These are phyloP conservation scores for Neocatenulostroma microsporum DNA, from an alignment of 2,329 filamentous ascomycete species.

Conservation along the genomic window DNA sequence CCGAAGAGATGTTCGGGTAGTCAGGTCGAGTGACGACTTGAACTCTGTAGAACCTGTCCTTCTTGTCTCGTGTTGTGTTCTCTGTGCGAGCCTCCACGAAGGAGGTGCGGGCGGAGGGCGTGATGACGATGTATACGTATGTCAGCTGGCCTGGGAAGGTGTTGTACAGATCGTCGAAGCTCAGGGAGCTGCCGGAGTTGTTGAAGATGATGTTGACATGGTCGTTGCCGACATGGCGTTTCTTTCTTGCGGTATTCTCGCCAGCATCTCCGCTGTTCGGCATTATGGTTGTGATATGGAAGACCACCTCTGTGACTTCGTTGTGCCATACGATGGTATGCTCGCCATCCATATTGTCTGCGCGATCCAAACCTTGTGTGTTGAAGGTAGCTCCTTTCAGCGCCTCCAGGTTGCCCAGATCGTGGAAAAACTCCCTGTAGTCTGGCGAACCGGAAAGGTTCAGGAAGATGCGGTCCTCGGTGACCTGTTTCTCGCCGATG, in stretches of 20 bases:
- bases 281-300: slow-evolving; percentile 96
- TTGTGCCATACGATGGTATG: slow-evolving; percentile 93
- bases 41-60: slow-evolving; percentile 69
- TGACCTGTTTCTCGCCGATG: slow-evolving; percentile 75
- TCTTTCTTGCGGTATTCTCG: slow-evolving; percentile 59
- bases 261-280: slow-evolving; percentile 72
- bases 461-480: slow-evolving; percentile 74
- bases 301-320: slow-evolving; percentile 87
- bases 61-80: slow-evolving; percentile 37
- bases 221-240: slow-evolving; percentile 92
- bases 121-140: slow-evolving; percentile 93
- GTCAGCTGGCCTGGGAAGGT: slow-evolving; percentile 87
- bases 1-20: slow-evolving; percentile 86
- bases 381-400: slow-evolving; percentile 83
- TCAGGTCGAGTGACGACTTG: slow-evolving; percentile 80
- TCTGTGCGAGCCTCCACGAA: slow-evolving; percentile 58
- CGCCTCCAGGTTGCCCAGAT: slow-evolving; percentile 71
- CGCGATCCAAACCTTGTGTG: slow-evolving; percentile 78
- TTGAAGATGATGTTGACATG: slow-evolving; percentile 99
- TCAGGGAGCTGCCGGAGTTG: slow-evolving; percentile 78
- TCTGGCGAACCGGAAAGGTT: slow-evolving; percentile 82
- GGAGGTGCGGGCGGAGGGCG: slow-evolving; percentile 70
- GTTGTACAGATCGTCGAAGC: slow-evolving; percentile 59
- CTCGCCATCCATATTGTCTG: slow-evolving; percentile 71
- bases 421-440: slow-evolving; percentile 76